phyloP scores from a whole-genome alignment of 805 yeast species.

The Grigorovia transvaalensis region DNA sequence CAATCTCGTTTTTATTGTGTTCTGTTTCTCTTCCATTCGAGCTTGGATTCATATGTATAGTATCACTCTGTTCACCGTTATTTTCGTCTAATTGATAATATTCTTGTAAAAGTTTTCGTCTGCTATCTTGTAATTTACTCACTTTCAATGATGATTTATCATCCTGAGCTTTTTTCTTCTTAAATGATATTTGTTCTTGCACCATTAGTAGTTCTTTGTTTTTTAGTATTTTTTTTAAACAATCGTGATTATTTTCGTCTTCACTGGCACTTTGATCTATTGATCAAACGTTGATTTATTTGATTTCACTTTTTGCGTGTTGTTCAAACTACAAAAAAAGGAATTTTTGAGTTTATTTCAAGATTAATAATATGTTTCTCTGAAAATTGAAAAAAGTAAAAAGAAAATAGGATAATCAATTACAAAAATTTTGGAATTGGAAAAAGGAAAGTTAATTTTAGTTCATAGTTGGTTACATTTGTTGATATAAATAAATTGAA shows the following conservation, averaged over 20 bases:
- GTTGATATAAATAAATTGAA: not conserved
- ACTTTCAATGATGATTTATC: conserved; percentile 14
- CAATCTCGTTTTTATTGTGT: not conserved
- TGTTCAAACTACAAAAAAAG: not conserved
- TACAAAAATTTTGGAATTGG: not conserved
- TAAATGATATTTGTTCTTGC: not conserved
- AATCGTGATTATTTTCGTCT: not conserved
- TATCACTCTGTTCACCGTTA: not conserved
- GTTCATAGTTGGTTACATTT: too few relatives aligned
- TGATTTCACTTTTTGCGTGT: not conserved
- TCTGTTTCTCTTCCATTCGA: not conserved
- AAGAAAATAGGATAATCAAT: not conserved
- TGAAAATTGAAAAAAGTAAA: too few relatives aligned
- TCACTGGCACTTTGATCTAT: not conserved
- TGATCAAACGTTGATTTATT: not conserved
- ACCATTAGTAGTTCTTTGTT: not conserved
- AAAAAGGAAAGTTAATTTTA: not conserved
- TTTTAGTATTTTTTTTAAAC: not conserved
- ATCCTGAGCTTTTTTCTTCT: not conserved
- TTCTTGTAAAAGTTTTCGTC: conserved; percentile 18
- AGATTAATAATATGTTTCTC: too few relatives aligned
- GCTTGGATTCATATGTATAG: not conserved
- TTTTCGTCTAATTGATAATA: conserved; percentile 14
- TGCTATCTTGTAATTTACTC: conserved; percentile 14
- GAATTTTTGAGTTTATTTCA: too few relatives aligned